Evolutionary conservation across 495 filamentous ascomycete genomes (phyloP), one percentile per base, ranked within the genome.

Genomic region (Aspergillus ostianus): DNA sequence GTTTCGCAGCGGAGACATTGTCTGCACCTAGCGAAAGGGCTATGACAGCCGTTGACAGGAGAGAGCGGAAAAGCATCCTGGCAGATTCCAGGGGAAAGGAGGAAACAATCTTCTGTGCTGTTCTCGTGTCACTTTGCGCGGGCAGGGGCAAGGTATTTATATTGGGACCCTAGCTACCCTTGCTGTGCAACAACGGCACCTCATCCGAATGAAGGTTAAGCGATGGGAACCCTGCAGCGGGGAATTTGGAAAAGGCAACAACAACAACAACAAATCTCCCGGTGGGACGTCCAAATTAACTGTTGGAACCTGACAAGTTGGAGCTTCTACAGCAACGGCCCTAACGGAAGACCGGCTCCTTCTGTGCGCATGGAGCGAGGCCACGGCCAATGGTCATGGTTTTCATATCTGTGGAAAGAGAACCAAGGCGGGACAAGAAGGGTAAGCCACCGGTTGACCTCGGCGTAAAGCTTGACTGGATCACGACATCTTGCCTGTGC

Each of bases 31-130:
- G 45, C 5, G 65, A 69, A 7, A 70, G 52, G 23, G 69, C 67
- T 20, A 76, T 29, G 18, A 70, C 47, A 27, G 68, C 66, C 27
- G 60, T 52, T 21, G 70, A 68, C 54, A 78, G 18, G 9, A 73
- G 18, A 9, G 67, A 64, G 55, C 62, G 68, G 41, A 77, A 64
- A 53, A 67, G 55, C 74, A 77, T 76, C 29, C 27, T 68, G 48
- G 52, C 36, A 55, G 2, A 12, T 46, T 46, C 2, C 19, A 15
- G 10, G 13, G 36, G 5, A 41, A 8, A 8, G 44, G 32, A 0
- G 17, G 21, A 52, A 23, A 17, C 6, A 15, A 17, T 12, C 36
- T 17, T 41, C 36, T 5, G 19, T 17, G 8, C 47, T 49, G 9
- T 4, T 20, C n/a, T 49, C 47, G 23, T 49, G 46, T 21, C 46